Evolutionary conservation across 345 rosid species (phyloP), one percentile per base, ranked within the genome.

Genomic region (Cardamine occulta): DNA sequence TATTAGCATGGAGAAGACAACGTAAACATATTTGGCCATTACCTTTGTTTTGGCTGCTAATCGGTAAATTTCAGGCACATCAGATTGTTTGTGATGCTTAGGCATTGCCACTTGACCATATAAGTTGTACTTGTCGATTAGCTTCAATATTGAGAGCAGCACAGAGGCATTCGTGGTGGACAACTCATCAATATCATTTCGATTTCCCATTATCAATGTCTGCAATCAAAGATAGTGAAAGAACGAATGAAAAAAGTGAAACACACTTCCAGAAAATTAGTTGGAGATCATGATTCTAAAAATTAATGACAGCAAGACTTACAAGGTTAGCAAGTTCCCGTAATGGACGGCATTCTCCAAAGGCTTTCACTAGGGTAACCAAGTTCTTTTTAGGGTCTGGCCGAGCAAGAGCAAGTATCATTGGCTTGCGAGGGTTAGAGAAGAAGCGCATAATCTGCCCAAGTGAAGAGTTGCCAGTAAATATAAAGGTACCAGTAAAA

Each of bases 41-140:
- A 88, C 96, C 91, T 88, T 88, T 32, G 93, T 88, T 74, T 84
- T 90, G 69, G 96, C 91, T 17, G 90, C 96, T 45, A 90, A 76
- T 29, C 87, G 87, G 78, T 90, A 90, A 52, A 90, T 90, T 34
- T 87, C 91, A 52, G 90, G 93, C 39, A 90, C 96, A 60, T 87
- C 96, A 66, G 82, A 75, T 79, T 90, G 96, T 77, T 86, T 87
- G 85, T 88, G 93, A 77, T 90, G 96, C 72, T 90, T 90, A 66
- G 96, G 96, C 73, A 88, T 83, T 57, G 93, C 93, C 40, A 88
- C 96, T 83, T 87, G 90, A 55, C 96, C 96, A 74, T 91, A 91
- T 0, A 88, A 77, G 80, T 91, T 92, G 80, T 87, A 84, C 73
- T 85, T 91, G 75, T 91, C 93, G 42, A 91, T 86, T 56, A 88